phyloP scores from a whole-genome alignment of 306 rosid species.

The Arachis stenosperma region DNA sequence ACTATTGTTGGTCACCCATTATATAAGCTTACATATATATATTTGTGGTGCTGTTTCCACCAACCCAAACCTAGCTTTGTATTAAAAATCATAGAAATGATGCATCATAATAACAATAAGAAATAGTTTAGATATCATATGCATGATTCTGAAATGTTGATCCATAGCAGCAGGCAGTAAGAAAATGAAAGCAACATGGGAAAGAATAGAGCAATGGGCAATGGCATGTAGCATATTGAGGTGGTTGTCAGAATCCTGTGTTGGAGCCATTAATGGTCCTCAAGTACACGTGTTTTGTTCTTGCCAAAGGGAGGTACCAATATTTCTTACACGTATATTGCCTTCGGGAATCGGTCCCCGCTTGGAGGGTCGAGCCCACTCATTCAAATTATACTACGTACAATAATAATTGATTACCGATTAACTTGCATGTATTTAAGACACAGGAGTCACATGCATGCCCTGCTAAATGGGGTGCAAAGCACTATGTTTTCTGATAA shows the following conservation, averaged over 20 bases:
- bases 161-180: not conserved
- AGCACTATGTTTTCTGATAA: conserved; percentile 9
- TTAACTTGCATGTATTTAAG: no score
- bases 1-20: conserved; percentile 23
- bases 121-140: no score
- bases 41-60: conserved; percentile 37
- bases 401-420: no score
- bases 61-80: conserved; percentile 33
- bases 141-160: conserved; percentile 20
- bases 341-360: conserved; percentile 47
- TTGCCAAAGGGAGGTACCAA: conserved; percentile 1
- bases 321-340: conserved; percentile 22
- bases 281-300: conserved; percentile 38
- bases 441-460: conserved; percentile 38
- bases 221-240: conserved; percentile 16
- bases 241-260: conserved; percentile 36
- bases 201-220: not conserved
- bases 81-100: not conserved
- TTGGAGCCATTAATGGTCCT: conserved; percentile 40
- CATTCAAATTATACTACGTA: no score
- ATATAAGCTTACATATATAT: not conserved
- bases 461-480: conserved; percentile 49
- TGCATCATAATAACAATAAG: not conserved
- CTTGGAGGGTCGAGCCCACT: conserved; percentile 55
- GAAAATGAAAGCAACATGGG: conserved; percentile 12